Evolutionary conservation across 306 rosid species (phyloP).

Genomic region (Parietaria judaica): DNA sequence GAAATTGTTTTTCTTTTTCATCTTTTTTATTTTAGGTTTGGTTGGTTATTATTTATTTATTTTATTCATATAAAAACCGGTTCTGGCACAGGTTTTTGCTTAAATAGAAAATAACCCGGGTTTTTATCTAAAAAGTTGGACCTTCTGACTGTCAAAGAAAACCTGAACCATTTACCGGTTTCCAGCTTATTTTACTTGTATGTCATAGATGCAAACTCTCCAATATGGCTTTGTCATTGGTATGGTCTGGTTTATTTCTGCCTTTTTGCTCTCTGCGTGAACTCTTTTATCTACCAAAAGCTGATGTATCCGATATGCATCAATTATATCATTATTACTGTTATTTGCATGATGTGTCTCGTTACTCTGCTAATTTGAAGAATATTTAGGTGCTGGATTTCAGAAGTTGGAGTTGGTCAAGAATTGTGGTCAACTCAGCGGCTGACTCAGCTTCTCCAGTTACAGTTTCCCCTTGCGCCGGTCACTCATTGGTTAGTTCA

Average conservation of each 20-base stretch:
- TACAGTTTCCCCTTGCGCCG: conserved; percentile 62
- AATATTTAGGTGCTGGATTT: conserved; percentile 66
- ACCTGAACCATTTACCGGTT: no score
- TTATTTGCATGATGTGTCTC: no score
- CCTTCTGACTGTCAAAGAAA: no score
- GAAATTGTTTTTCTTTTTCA: neutral
- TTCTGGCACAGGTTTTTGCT: no score
- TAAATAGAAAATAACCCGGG: no score
- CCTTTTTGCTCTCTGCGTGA: neutral
- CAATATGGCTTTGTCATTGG: no score
- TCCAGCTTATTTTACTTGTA: no score
- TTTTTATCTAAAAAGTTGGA: no score
- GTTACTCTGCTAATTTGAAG: conserved; percentile 7
- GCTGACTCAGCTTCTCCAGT: conserved; percentile 36
- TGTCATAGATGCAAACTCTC: no score
- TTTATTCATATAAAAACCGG: no score
- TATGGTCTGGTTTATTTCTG: neutral
- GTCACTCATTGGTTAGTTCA: conserved; percentile 74
- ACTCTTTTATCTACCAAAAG: neutral
- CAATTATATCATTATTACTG: no score
- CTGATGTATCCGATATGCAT: neutral
- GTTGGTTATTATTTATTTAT: no score
- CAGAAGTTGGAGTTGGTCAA: conserved; percentile 90
- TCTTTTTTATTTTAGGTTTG: neutral
- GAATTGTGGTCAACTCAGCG: conserved; percentile 54